These are phyloP conservation scores for Novymonas esmeraldas DNA, from an alignment of 208 protist species.

Conservation along the genomic window DNA sequence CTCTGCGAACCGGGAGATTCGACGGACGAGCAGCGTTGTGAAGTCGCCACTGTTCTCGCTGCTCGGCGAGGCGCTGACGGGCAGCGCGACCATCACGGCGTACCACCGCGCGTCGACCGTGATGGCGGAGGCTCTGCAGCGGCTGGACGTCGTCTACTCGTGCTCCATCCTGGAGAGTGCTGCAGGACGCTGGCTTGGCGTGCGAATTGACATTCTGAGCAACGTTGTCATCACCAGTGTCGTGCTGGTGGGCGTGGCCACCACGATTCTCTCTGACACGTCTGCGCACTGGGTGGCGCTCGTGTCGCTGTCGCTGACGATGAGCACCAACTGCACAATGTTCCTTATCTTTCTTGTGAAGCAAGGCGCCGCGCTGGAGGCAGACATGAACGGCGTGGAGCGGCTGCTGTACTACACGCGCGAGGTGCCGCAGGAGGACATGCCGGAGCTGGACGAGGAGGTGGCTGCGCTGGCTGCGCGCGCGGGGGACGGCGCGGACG, in stretches of 20 bases:
- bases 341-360: constrained; percentile 65
- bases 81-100: constrained; percentile 84
- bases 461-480: constrained; percentile 37
- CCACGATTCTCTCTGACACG: constrained; percentile 32
- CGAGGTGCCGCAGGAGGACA: constrained; percentile 65
- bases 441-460: constrained; percentile 28
- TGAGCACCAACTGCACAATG: constrained; percentile 68
- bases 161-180: constrained; percentile 49
- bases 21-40: constrained; percentile 82
- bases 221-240: constrained; percentile 64
- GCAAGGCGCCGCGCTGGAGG: constrained; percentile 57
- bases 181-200: constrained; percentile 85
- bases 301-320: constrained; percentile 59
- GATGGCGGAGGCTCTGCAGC: constrained; percentile 36
- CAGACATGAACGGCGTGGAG: constrained; percentile 89
- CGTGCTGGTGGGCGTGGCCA: constrained; percentile 40
- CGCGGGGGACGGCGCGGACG: not conserved
- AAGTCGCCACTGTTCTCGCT: constrained; percentile 93
- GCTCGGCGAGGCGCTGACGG: constrained; percentile 91
- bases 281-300: constrained; percentile 24
- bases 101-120: constrained; percentile 44
- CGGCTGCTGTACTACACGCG: constrained; percentile 77
- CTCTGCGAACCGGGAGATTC: constrained; percentile 80
- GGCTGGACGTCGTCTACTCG: constrained; percentile 54
- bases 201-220: constrained; percentile 90